Evolutionary conservation across 2,329 filamentous ascomycete genomes (phyloP).

Genomic region (Aspergillus hortae): DNA sequence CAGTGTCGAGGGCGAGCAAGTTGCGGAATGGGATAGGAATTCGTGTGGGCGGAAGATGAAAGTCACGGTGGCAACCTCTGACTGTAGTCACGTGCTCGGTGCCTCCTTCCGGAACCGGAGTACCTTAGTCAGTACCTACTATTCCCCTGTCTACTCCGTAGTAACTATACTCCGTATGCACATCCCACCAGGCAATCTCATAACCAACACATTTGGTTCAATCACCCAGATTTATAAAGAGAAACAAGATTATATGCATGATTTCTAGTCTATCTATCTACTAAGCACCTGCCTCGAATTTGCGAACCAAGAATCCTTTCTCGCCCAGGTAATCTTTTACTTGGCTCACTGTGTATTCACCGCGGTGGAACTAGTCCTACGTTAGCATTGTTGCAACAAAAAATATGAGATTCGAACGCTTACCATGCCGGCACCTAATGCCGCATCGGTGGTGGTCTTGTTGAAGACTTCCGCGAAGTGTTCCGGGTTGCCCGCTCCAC

Average conservation of each 20-base stretch:
- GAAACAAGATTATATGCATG: no score
- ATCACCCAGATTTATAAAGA: neutral
- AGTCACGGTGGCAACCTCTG: neutral
- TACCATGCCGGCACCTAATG: slow-evolving; percentile 88
- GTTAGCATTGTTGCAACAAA: slow-evolving; percentile 10
- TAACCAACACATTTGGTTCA: neutral
- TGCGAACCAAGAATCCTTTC: slow-evolving; percentile 72
- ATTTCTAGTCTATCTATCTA: no score
- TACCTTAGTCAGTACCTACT: no score
- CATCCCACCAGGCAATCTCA: no score
- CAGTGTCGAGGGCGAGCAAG: no score
- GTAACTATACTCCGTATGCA: no score
- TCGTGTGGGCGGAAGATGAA: neutral
- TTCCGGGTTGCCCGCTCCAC: slow-evolving; percentile 78
- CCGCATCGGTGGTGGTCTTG: slow-evolving; percentile 82
- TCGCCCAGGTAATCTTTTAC: slow-evolving; percentile 79
- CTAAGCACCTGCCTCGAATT: slow-evolving; percentile 57
- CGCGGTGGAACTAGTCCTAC: slow-evolving; percentile 70
- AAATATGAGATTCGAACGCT: slow-evolving; percentile 23
- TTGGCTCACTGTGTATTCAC: slow-evolving; percentile 89
- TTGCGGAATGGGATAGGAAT: no score
- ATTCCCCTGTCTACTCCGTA: no score
- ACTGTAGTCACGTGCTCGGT: neutral
- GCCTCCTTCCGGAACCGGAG: no score
- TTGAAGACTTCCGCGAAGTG: slow-evolving; percentile 92